A percentile compares a stretch with the other conserved stretches of the same genome.
These are phyloP conservation scores for Juglanconis sp. DNA, from an alignment of 2,329 filamentous ascomycete species.

Conservation along the genomic window DNA sequence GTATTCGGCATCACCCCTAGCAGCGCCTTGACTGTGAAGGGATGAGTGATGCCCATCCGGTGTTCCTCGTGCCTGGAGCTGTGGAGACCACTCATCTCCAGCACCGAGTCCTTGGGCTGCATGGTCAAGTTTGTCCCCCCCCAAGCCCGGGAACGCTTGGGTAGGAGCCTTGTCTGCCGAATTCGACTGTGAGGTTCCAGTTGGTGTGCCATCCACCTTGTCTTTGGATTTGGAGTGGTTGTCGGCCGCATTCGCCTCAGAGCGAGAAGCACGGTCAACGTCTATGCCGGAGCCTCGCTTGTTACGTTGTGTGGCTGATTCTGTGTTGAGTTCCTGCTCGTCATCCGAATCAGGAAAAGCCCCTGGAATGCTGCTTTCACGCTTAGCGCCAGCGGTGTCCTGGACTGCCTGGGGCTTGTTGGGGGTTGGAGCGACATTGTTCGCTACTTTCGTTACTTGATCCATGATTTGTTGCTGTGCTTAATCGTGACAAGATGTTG, in stretches of 20 bases:
- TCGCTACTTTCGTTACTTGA: no score
- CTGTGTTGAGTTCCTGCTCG: background rate
- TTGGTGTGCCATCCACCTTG: no score
- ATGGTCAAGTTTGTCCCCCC: background rate
- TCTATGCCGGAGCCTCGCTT: background rate
- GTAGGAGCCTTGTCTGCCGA: no score
- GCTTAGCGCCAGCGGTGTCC: background rate
- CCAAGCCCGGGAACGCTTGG: background rate
- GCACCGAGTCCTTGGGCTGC: background rate
- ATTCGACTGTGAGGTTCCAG: no score
- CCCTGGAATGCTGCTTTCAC: background rate
- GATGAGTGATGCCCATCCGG: background rate
- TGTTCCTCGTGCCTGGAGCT: background rate
- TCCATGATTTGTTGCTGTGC: no score
- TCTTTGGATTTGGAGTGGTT: no score
- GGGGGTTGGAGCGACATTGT: no score
- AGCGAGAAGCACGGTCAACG: no score
- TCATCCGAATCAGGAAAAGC: background rate
- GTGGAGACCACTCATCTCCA: background rate
- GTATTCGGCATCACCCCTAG: background rate
- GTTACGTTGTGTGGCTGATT: background rate
- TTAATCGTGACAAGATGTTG: no score
- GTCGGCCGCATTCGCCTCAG: no score
- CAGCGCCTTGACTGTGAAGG: background rate
- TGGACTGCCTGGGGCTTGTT: no score